A percentile compares a stretch with the other conserved stretches of the same genome.
These are phyloP conservation scores for Pseudogymnoascus sp. DNA, from an alignment of 2,329 filamentous ascomycete species.

Conservation along the genomic window DNA sequence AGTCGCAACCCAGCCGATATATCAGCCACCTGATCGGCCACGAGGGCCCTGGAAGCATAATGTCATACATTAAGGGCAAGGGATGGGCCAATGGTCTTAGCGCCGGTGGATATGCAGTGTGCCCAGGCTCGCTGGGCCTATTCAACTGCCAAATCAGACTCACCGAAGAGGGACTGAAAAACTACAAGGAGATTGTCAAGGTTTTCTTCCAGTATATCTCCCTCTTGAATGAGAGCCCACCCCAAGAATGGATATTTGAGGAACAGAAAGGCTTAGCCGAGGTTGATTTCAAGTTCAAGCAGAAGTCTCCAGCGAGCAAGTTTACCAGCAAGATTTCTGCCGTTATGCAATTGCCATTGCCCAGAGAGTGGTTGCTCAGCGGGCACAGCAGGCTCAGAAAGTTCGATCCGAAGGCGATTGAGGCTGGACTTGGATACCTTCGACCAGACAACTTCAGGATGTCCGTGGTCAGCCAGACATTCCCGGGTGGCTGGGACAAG, in stretches of 20 bases:
- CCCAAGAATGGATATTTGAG: constrained; percentile 88
- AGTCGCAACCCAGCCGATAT: constrained; percentile 62
- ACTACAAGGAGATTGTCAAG: constrained; percentile 60
- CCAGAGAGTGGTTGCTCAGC: constrained; percentile 81
- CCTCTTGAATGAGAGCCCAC: constrained; percentile 70
- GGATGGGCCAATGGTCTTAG: constrained; percentile 64
- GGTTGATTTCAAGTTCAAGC: constrained; percentile 89
- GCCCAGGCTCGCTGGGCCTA: constrained; percentile 55
- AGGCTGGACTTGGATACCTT: constrained; percentile 64
- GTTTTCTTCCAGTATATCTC: constrained; percentile 75
- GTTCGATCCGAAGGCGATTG: constrained; percentile 73
- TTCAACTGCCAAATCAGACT: constrained; percentile 60
- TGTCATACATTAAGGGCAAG: constrained; percentile 65
- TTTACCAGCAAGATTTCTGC: constrained; percentile 81
- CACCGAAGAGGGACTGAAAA: constrained; percentile 52
- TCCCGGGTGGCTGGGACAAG: constrained; percentile 74
- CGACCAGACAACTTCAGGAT: constrained; percentile 86
- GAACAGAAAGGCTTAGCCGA: constrained; percentile 87
- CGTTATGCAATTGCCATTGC: constrained; percentile 85
- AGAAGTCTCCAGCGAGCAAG: constrained; percentile 81
- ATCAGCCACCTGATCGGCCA: constrained; percentile 67
- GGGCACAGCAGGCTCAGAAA: constrained; percentile 67
- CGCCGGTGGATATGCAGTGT: constrained; percentile 56
- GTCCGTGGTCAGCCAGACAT: constrained; percentile 73
- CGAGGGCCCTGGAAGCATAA: constrained; percentile 66